Base-by-base conservation (phyloP, 2,329 filamentous ascomycete genomes). In the Alternaria atra region DNA sequence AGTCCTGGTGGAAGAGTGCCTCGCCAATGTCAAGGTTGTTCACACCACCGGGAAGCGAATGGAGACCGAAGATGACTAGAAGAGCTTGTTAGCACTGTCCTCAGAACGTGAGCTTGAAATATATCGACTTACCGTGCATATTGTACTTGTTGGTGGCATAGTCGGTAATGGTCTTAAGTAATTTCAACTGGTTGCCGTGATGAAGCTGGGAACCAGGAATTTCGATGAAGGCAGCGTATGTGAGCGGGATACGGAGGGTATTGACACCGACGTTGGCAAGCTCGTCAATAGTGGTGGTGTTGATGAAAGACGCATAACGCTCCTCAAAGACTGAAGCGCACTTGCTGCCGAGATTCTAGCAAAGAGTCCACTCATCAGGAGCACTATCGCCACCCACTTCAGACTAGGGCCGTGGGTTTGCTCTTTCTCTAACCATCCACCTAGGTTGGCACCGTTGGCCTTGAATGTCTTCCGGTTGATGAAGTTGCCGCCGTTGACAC, bases 151-250 rank as follows among this genome's bases (percentile, higher is more conserved):
- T 61, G 52, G 79, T 80, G 42, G 77, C 77, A 53, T 80, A 80
- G 15, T 70, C 66, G 9, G 75, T 65, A 43, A 80, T 75, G 2
- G 53, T 67, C 44, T 66, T 65, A 15, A 80, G 65, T 58, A 71
- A 70, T 15, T 60, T 51, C 5, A 61, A 44, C 56, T 80, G 77
- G 35, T 74, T 74, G 25, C 77, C 78, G 37, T 58, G 60, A 62
- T 80, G 77, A 23, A 79, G 64, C 29, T 73, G 55, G 5, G 64
- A 70, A 2, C 77, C 77, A 7, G 77, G 76, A 12, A 78, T 68
- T 10, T 74, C 68, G 47, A 79, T 60, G 77, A 76, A 80, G 4
- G 76, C 75, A 2, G 77, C 73, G 39, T 79, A 80, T 9, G 74
- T 75, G 2, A 73, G 77, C 2, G 78, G 76, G 30, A 80, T 79